phyloP scores from a whole-genome alignment of 129 eudicot species.

The Centaurea solstitialis region DNA sequence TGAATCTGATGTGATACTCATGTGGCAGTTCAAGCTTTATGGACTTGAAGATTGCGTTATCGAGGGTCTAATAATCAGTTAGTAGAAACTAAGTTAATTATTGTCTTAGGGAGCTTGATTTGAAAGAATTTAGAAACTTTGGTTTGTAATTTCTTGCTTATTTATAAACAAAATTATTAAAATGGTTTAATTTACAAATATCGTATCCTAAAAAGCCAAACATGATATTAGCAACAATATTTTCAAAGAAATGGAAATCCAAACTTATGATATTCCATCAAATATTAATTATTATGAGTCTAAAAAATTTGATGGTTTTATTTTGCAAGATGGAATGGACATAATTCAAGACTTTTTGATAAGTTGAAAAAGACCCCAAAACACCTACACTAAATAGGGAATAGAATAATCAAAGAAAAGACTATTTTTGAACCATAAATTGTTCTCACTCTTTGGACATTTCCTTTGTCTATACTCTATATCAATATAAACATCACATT shows the following conservation, averaged over 20 bases:
- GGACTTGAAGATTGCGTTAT: no score
- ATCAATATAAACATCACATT: neutral
- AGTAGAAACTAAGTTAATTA: no score
- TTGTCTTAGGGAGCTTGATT: no score
- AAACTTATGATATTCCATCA: neutral
- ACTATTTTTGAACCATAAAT: slow-evolving; percentile 6
- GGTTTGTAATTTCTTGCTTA: no score
- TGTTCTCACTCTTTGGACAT: slow-evolving; percentile 15
- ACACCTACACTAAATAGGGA: neutral
- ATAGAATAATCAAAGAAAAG: slow-evolving; percentile 16
- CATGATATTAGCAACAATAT: no score
- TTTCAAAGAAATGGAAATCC: neutral
- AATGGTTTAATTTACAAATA: no score
- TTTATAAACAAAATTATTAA: no score
- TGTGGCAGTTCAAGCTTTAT: no score
- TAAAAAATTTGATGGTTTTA: slow-evolving; percentile 6
- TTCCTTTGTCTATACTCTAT: neutral
- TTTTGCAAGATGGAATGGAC: neutral
- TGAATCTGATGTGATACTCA: no score
- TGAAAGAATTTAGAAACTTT: no score
- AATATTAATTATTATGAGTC: neutral
- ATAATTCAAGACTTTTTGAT: neutral
- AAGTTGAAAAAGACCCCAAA: slow-evolving; percentile 17
- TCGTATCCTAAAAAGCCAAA: no score
- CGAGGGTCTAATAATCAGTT: no score